A percentile compares a stretch with the other conserved stretches of the same genome.
Conservation (phyloP, 306 rosid species). For the Canavalia ensiformis region DNA sequence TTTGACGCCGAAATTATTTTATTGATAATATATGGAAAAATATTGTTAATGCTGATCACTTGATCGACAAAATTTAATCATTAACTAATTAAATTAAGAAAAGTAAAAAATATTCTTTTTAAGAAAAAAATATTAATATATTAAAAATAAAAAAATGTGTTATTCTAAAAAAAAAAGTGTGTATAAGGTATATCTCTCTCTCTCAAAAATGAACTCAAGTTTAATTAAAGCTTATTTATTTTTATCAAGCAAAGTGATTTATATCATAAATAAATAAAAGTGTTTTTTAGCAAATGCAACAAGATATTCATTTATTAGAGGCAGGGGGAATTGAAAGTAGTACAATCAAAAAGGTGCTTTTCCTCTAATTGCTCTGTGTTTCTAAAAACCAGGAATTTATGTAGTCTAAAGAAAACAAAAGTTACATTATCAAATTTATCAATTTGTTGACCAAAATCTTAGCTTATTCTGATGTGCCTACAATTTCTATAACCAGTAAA, state of each 20-base stretch:
- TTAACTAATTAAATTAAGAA: not conserved
- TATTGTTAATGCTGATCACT: not conserved
- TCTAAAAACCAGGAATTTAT: not conserved
- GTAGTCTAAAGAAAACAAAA: not conserved
- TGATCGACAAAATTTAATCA: not conserved
- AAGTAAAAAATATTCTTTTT: not conserved
- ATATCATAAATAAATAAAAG: no score
- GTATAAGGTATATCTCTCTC: no score
- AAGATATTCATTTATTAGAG: not conserved
- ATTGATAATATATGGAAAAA: not conserved
- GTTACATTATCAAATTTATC: not conserved
- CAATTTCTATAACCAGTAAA: not conserved
- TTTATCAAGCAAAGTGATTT: not conserved
- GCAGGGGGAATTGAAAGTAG: no score
- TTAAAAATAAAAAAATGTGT: no score
- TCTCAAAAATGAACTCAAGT: no score
- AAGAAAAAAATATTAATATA: not conserved
- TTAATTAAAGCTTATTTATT: no score
- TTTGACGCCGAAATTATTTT: no score
- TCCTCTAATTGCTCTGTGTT: not conserved
- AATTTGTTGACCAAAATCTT: not conserved
- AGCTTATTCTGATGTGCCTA: slow-evolving; percentile 6
- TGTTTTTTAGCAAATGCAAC: not conserved
- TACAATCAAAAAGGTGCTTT: not conserved
- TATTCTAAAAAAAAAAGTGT: no score